Evolutionary conservation across 1,139 yeast species (phyloP).

Genomic region (Geotrichum phurueaensis): DNA sequence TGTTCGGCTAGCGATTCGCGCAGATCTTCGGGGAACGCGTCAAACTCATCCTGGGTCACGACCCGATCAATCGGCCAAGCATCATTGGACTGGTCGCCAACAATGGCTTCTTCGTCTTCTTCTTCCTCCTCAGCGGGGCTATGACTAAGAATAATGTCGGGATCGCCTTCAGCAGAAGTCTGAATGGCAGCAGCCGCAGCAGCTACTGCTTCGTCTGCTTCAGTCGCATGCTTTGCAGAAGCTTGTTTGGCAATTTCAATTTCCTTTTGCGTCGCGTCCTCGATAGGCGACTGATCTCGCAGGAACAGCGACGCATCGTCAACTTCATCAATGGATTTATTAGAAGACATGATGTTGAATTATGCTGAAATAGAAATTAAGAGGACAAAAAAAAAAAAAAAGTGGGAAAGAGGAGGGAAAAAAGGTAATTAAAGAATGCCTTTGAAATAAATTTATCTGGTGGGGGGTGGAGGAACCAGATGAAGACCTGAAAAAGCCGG

Average conservation of each 20-base stretch:
- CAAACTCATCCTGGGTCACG: conserved; percentile 5
- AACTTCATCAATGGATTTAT: conserved; percentile 2
- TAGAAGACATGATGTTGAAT: neutral
- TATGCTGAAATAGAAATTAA: neutral
- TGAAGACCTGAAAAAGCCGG: neutral
- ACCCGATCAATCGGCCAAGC: conserved; percentile 15
- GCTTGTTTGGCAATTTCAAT: neutral
- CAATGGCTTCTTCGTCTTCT: neutral
- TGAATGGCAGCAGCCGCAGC: conserved; percentile 16
- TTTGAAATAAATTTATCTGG: neutral
- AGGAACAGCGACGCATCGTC: conserved; percentile 5
- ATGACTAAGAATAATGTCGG: neutral
- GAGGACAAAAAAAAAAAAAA: neutral
- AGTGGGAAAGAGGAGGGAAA: neutral
- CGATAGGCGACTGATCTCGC: conserved; percentile 7
- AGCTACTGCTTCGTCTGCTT: conserved; percentile 12
- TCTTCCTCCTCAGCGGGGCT: neutral
- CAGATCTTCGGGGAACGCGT: conserved; percentile 4
- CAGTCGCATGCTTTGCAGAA: neutral
- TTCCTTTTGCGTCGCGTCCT: neutral
- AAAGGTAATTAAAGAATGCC: neutral
- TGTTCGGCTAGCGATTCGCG: conserved; percentile 8
- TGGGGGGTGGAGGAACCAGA: neutral
- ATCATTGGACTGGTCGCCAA: neutral
- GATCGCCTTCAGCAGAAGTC: neutral